Evolutionary conservation across 2,329 filamentous ascomycete genomes (phyloP), one percentile per base, ranked within the genome.

Genomic region (Microdochium bolleyi): DNA sequence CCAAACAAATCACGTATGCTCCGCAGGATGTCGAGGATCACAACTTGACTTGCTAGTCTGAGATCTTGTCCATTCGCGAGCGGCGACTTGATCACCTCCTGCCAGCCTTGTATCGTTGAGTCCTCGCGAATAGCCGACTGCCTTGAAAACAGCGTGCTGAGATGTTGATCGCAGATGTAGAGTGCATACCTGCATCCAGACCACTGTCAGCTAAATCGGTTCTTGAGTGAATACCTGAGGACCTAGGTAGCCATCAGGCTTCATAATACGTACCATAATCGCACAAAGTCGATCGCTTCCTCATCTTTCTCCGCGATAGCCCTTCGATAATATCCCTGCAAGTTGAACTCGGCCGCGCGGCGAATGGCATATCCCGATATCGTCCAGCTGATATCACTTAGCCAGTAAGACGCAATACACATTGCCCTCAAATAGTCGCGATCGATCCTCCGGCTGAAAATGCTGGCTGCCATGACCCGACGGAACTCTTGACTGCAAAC

Each of bases 301-400:
- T 71, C 67, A 13, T 64, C 68, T 22, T 67, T 63, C 16, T 68
- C 70, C 1, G 62, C 56, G 1, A 75, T 61, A 3, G 71, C 68
- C 8, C 68, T 67, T 3, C 68, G 67, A 51, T 73, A 74, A 53
- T 70, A 73, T 53, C 66, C 70, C 46, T 71, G 68, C 0, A 78
- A 58, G 53, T 75, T 75, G 49, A 73, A 67, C 54, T 78, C 75
- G 3, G 72, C 73, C 0, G 76, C 76, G 16, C 75, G 67, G 9
- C 76, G 70, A 25, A 77, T 75, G 1, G 75, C 76, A 52, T 75
- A 71, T 0, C 81, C 81, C 0, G 79, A 82, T 0, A 85, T 69
- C 58, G 80, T 84, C 79, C 82, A 84, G 3, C 78, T 82, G 21
- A 83, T 69, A 54, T 85, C 81, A 3, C 78, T 79, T 0, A 84